phyloP scores from a whole-genome alignment of 2,329 filamentous ascomycete genomes.

The Botryotinia globosa region DNA sequence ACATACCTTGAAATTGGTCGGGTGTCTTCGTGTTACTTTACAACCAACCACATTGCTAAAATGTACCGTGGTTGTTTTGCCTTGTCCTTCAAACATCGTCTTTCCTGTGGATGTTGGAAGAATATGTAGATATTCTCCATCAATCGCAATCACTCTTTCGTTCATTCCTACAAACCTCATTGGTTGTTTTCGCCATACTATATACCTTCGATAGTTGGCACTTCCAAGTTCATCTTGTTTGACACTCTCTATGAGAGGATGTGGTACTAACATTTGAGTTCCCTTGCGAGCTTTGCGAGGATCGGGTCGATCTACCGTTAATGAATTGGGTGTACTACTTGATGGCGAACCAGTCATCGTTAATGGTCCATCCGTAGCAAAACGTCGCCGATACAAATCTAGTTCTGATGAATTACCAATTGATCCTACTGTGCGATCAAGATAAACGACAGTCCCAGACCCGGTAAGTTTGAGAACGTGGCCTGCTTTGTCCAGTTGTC shows the following conservation, averaged over 20 bases:
- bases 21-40: slow-evolving; percentile 76
- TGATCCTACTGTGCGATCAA: slow-evolving; percentile 75
- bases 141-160: slow-evolving; percentile 73
- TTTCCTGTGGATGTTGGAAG: slow-evolving; percentile 69
- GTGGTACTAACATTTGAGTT: slow-evolving; percentile 53
- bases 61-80: slow-evolving; percentile 77
- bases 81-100: slow-evolving; percentile 57
- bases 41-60: slow-evolving; percentile 80
- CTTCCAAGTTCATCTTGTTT: slow-evolving; percentile 57
- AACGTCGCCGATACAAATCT: slow-evolving; percentile 71
- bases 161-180: slow-evolving; percentile 77
- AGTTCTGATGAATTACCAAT: slow-evolving; percentile 73
- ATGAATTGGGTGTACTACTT: slow-evolving; percentile 63
- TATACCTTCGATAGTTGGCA: slow-evolving; percentile 70
- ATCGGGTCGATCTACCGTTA: slow-evolving; percentile 43
- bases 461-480: slow-evolving; percentile 76
- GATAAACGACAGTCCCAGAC: slow-evolving; percentile 70
- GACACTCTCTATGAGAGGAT: slow-evolving; percentile 63
- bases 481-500: slow-evolving; percentile 74
- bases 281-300: slow-evolving; percentile 50
- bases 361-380: slow-evolving; percentile 69
- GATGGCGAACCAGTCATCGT: slow-evolving; percentile 67
- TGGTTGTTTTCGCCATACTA: slow-evolving; percentile 77
- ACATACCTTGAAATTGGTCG: slow-evolving; percentile 72
- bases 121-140: slow-evolving; percentile 84